phyloP scores from a whole-genome alignment of 2,329 filamentous ascomycete genomes.

The Tolypocladium ovalisporum region DNA sequence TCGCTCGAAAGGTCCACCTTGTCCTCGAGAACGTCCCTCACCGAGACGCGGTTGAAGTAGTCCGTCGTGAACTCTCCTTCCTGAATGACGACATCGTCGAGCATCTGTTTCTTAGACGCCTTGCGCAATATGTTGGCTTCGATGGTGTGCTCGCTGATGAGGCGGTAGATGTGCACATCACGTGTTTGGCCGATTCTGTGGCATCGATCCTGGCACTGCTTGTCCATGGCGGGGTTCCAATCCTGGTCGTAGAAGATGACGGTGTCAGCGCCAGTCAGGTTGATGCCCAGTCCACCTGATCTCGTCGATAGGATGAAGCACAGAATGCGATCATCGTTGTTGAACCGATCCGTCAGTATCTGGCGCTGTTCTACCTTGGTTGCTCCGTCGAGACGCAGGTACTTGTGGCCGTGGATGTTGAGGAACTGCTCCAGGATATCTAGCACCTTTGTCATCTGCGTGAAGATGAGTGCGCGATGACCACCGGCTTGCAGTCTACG shows the following conservation, averaged over 20 bases:
- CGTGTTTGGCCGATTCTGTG: constrained; percentile 96
- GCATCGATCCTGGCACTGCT: constrained; percentile 94
- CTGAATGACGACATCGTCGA: constrained; percentile 97
- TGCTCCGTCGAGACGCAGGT: constrained; percentile 89
- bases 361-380: constrained; percentile 95
- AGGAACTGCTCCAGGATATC: constrained; percentile 97
- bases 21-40: constrained; percentile 56
- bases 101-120: constrained; percentile 92
- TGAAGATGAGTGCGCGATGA: constrained; percentile 94
- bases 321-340: constrained; percentile 82
- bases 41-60: constrained; percentile 74
- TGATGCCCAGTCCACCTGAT: constrained; percentile 91
- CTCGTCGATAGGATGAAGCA: constrained; percentile 93
- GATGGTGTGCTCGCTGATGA: constrained; percentile 88
- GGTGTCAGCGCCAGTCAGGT: constrained; percentile 89
- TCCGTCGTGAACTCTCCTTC: constrained; percentile 97
- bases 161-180: constrained; percentile 94
- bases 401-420: constrained; percentile 95
- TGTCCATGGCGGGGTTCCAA: constrained; percentile 99
- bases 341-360: constrained; percentile 92
- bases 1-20: constrained; percentile 37
- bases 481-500: constrained; percentile 80
- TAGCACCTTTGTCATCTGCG: constrained; percentile 97
- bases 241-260: constrained; percentile 99
- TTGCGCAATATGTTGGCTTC: constrained; percentile 97